Percentiles rank a stretch among this genome's conserved stretches.
These are phyloP conservation scores for Salvia splendens DNA, from an alignment of 257 asterid genomes.

Conservation along the genomic window DNA sequence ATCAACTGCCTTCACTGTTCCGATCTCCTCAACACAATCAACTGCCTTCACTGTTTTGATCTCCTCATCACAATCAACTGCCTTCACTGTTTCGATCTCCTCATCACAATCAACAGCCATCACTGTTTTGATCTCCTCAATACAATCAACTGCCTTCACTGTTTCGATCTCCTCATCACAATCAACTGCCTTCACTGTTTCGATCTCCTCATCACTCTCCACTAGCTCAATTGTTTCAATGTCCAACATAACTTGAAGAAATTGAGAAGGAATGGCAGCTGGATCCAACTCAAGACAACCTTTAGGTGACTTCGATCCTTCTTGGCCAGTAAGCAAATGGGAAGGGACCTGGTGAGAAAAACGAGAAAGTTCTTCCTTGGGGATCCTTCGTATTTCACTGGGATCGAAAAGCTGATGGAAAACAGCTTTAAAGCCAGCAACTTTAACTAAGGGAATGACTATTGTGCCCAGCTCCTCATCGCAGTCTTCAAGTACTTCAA, in stretches of 20 bases:
- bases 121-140: too few relatives aligned
- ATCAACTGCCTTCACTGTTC: too few relatives aligned
- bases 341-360: constrained; percentile 80
- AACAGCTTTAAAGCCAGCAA: constrained; percentile 61
- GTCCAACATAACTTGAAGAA: constrained; percentile 53
- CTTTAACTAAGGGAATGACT: constrained; percentile 63
- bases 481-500: constrained; percentile 67
- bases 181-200: constrained; percentile 36
- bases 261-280: constrained; percentile 57
- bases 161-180: too few relatives aligned
- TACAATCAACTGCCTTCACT: too few relatives aligned
- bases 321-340: constrained; percentile 49
- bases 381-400: constrained; percentile 55
- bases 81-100: too few relatives aligned
- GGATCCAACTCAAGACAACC: constrained; percentile 70
- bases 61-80: too few relatives aligned
- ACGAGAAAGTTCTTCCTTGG: constrained; percentile 56
- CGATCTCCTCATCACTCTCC: constrained; percentile 40
- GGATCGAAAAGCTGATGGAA: constrained; percentile 60
- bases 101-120: too few relatives aligned
- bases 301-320: constrained; percentile 44
- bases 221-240: constrained; percentile 39
- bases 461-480: constrained; percentile 62
- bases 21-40: constrained; percentile 36
- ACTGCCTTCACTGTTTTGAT: too few relatives aligned